These are phyloP conservation scores for Aspergillus wentii DNA, from an alignment of 495 filamentous ascomycete genomes.

Conservation along the genomic window DNA sequence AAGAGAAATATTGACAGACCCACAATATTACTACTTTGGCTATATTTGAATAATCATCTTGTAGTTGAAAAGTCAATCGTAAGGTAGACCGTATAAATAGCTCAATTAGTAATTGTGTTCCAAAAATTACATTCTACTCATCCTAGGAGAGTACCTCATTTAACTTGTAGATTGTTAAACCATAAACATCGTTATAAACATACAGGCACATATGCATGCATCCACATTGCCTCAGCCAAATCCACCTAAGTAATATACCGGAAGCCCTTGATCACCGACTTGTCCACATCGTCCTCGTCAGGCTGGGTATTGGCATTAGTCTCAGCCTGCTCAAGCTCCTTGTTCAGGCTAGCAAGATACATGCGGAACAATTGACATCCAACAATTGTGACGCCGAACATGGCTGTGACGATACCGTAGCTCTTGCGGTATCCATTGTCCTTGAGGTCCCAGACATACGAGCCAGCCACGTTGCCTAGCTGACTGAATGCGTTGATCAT, in stretches of 20 bases:
- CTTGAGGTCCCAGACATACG: constrained; percentile 26
- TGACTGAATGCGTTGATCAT: constrained; percentile 72
- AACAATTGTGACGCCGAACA: constrained; percentile 27
- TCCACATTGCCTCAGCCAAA: too few relatives aligned
- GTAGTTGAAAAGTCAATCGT: too few relatives aligned
- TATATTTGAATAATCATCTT: too few relatives aligned
- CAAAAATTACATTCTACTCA: too few relatives aligned
- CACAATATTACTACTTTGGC: too few relatives aligned
- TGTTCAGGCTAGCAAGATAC: constrained; percentile 59
- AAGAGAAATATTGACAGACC: too few relatives aligned
- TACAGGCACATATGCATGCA: too few relatives aligned
- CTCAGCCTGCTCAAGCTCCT: constrained; percentile 54
- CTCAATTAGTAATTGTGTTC: too few relatives aligned
- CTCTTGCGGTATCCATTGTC: constrained; percentile 31
- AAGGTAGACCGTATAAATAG: too few relatives aligned
- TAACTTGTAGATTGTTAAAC: too few relatives aligned
- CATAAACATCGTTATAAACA: too few relatives aligned
- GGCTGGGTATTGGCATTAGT: constrained; percentile 15
- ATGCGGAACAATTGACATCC: constrained; percentile 46
- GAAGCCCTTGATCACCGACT: constrained; percentile 30
- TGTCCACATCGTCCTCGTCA: constrained; percentile 17
- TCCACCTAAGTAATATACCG: constrained; percentile 26
- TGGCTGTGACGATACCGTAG: constrained; percentile 30
- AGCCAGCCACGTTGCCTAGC: constrained; percentile 29
- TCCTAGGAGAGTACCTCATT: too few relatives aligned